A percentile compares a stretch with the other conserved stretches of the same genome.
Conservation (phyloP, 108 stramenopile genomes). For the Skeletonema menzelii region DNA sequence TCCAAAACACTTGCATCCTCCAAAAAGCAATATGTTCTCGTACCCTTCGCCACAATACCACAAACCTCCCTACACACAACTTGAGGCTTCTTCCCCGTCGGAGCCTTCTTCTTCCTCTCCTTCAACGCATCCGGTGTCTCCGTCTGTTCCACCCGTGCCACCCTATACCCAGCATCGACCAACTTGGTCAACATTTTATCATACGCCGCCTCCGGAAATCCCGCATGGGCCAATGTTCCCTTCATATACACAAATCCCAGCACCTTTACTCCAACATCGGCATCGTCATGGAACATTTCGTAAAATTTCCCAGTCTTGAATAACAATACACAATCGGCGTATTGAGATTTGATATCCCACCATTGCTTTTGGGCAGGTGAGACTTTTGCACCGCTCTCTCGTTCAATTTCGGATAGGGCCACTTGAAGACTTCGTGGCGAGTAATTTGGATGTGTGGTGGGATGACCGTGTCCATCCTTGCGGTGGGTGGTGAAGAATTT, state of each 20-base stretch:
- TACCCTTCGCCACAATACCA: slow-evolving; percentile 84
- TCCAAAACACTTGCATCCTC: slow-evolving; percentile 72
- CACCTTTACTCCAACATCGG: slow-evolving; percentile 93
- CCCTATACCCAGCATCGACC: slow-evolving; percentile 94
- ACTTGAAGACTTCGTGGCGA: slow-evolving; percentile 86
- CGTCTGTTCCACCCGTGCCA: slow-evolving; percentile 99
- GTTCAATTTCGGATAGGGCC: slow-evolving; percentile 52
- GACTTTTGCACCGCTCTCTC: slow-evolving; percentile 47
- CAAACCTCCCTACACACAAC: slow-evolving; percentile 97
- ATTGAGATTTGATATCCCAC: slow-evolving; percentile 97
- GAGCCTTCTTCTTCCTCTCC: slow-evolving; percentile 71
- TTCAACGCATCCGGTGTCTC: slow-evolving; percentile 96
- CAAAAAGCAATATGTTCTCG: slow-evolving; percentile 92
- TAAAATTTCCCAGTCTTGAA: slow-evolving; percentile 99
- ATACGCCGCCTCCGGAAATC: slow-evolving; percentile 96
- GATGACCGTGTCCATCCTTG: slow-evolving; percentile 62
- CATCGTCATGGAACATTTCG: slow-evolving; percentile 94
- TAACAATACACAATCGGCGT: slow-evolving; percentile 95
- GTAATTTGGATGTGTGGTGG: slow-evolving; percentile 75
- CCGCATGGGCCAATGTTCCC: slow-evolving; percentile 91
- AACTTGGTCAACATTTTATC: slow-evolving; percentile 84
- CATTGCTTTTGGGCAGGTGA: slow-evolving; percentile 94
- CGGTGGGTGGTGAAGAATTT: slow-evolving; percentile 74
- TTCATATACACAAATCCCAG: slow-evolving; percentile 96
- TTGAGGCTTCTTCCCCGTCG: slow-evolving; percentile 69